Evolutionary conservation across 495 filamentous ascomycete species (phyloP).

Genomic region (Clavariopsis aquatica): DNA sequence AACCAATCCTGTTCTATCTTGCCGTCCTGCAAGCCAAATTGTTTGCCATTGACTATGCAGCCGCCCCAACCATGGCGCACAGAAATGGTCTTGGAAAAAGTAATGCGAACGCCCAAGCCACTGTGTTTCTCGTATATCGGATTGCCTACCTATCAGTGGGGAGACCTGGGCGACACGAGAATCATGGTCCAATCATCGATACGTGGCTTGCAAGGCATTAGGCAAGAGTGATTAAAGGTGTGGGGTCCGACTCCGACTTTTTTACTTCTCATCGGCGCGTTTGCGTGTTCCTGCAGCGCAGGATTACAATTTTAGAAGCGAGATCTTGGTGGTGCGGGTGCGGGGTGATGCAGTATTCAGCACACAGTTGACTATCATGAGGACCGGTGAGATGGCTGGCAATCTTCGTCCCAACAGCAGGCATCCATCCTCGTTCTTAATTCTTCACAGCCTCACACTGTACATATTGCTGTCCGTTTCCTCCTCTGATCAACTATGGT

Average conservation of each 20-base stretch:
- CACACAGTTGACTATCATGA: too few species aligned
- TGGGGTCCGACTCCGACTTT: background rate
- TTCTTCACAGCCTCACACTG: background rate
- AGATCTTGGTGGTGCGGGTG: background rate
- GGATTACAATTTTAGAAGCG: background rate
- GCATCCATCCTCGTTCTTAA: background rate
- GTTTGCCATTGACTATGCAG: background rate
- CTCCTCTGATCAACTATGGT: background rate
- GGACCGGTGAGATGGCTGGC: background rate
- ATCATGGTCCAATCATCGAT: conserved; percentile 6
- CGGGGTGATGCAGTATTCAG: too few species aligned
- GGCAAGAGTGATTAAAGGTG: background rate
- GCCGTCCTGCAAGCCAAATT: background rate
- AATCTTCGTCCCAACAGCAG: background rate
- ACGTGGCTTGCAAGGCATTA: background rate
- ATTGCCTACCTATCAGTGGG: background rate
- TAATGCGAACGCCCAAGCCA: conserved; percentile 3
- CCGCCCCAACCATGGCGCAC: background rate
- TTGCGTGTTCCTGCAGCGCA: conserved; percentile 8
- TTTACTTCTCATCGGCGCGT: background rate
- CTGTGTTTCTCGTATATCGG: background rate
- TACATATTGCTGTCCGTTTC: background rate
- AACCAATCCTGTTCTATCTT: background rate
- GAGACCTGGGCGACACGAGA: conserved; percentile 3
- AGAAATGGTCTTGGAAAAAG: background rate